Evolutionary conservation across 2,329 filamentous ascomycete genomes (phyloP).

Genomic region (Xylaria sp.): DNA sequence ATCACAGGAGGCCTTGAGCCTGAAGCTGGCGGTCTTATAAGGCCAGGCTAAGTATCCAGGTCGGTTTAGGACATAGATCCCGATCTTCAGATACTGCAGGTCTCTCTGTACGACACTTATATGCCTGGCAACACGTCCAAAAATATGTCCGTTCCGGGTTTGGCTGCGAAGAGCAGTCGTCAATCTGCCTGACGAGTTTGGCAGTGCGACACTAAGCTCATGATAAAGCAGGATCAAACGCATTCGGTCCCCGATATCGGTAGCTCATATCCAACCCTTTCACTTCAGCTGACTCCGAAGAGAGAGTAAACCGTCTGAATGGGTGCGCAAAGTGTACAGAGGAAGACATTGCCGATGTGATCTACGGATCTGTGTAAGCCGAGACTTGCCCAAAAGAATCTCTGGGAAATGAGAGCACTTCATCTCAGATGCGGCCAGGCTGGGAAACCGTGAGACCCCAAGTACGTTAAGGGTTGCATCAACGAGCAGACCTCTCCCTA

Average conservation of each 20-base stretch:
- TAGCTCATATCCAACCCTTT: neutral
- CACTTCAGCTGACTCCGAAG: too few species aligned
- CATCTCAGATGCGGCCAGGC: neutral
- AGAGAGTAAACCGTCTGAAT: neutral
- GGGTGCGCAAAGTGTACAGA: neutral
- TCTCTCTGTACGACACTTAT: neutral
- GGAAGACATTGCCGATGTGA: neutral
- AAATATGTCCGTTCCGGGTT: neutral
- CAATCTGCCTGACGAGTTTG: neutral
- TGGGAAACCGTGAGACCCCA: neutral
- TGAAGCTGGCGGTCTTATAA: neutral
- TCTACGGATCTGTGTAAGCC: neutral
- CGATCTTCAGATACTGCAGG: neutral
- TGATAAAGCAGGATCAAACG: neutral
- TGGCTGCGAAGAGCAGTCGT: neutral
- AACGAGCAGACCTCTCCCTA: neutral
- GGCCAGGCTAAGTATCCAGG: neutral
- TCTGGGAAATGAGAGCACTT: neutral
- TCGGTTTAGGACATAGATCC: neutral
- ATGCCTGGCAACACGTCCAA: neutral
- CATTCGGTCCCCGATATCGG: neutral
- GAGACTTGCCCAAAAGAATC: neutral
- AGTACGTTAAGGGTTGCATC: neutral
- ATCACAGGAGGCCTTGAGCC: neutral
- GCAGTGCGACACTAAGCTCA: neutral